Conservation (phyloP, 345 rosid genomes). For the Eucalyptus caleyi region DNA sequence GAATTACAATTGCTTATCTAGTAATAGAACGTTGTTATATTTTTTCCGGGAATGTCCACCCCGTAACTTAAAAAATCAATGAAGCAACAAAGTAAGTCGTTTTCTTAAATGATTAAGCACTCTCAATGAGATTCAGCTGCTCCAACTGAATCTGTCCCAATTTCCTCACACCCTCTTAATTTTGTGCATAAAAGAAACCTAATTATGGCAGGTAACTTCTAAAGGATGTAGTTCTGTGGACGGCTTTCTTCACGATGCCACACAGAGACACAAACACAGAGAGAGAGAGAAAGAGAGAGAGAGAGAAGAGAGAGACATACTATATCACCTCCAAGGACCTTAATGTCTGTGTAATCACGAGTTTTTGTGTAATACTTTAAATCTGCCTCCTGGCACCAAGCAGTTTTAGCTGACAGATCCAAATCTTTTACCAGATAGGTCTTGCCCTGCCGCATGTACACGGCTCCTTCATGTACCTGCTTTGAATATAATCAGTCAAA, state of each 20-base stretch:
- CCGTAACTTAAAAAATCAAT: neutral
- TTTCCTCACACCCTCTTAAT: neutral
- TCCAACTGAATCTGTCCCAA: neutral
- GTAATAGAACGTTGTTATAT: neutral
- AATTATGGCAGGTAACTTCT: neutral
- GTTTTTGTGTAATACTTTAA: constrained; percentile 74
- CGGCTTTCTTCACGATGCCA: neutral
- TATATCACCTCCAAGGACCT: constrained; percentile 60
- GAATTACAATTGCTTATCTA: neutral
- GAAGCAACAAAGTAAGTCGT: neutral
- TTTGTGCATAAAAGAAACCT: neutral
- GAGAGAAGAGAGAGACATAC: constrained; percentile 25
- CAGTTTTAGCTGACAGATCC: constrained; percentile 47
- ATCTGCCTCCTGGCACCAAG: constrained; percentile 51
- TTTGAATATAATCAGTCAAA: neutral
- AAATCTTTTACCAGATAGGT: constrained; percentile 71
- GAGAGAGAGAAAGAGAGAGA: neutral
- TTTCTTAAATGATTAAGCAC: neutral
- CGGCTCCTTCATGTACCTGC: constrained; percentile 80
- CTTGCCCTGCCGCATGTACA: constrained; percentile 83
- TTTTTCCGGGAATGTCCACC: neutral
- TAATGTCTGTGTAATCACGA: constrained; percentile 70
- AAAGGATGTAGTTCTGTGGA: neutral
- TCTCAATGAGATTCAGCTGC: neutral
- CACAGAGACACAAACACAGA: neutral